phyloP scores from a whole-genome alignment of 441 rosid species.

The Erysimum cheiri region DNA sequence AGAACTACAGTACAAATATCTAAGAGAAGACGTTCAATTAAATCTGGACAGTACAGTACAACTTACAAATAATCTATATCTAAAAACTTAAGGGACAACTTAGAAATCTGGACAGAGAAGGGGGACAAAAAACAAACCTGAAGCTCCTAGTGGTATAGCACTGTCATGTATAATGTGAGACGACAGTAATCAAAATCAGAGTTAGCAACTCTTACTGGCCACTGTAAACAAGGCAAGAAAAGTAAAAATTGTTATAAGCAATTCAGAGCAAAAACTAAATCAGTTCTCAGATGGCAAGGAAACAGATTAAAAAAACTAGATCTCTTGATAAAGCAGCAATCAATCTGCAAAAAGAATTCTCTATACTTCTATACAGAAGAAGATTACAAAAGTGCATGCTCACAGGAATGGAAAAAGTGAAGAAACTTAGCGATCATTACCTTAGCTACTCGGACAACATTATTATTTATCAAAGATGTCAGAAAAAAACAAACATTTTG shows the following conservation, averaged over 20 bases:
- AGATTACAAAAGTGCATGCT: constrained; percentile 21
- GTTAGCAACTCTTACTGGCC: constrained; percentile 28
- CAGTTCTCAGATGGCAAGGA: constrained; percentile 11
- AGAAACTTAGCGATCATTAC: constrained; percentile 7
- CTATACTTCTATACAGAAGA: constrained; percentile 18
- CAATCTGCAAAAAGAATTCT: constrained; percentile 61
- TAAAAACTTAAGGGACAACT: too few relatives aligned
- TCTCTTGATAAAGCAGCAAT: constrained; percentile 90
- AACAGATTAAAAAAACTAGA: constrained; percentile 9
- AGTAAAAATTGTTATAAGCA: constrained; percentile 1
- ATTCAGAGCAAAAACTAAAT: background rate
- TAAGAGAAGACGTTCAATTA: too few relatives aligned
- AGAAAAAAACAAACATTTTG: background rate
- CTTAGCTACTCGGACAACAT: constrained; percentile 20
- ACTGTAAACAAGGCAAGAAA: constrained; percentile 2
- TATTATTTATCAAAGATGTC: constrained; percentile 11
- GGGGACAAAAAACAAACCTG: too few relatives aligned
- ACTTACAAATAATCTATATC: too few relatives aligned
- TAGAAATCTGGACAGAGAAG: too few relatives aligned
- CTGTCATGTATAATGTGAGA: constrained; percentile 3
- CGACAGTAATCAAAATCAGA: constrained; percentile 3
- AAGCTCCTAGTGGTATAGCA: constrained; percentile 6
- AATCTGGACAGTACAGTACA: too few relatives aligned
- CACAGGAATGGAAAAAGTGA: constrained; percentile 4
- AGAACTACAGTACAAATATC: too few relatives aligned